Conservation (phyloP, 129 eudicot species). For the Sambucus nigra region DNA sequence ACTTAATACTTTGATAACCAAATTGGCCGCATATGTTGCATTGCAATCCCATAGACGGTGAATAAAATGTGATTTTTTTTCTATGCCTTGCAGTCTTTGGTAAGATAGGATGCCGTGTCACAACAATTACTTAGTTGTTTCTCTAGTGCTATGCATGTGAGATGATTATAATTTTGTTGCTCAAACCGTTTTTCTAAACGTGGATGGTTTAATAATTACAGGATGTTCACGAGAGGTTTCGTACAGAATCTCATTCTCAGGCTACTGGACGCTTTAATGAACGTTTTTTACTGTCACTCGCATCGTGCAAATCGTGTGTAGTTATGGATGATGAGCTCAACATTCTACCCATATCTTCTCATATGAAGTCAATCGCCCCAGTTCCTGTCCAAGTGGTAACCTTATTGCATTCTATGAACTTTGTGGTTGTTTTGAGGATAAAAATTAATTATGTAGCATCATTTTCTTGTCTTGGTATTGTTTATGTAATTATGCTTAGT, state of each 20-base stretch:
- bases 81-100: neutral
- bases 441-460: neutral
- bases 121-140: neutral
- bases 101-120: neutral
- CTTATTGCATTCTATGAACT: constrained; percentile 4
- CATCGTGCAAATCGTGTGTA: constrained; percentile 78
- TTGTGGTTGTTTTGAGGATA: neutral
- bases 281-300: constrained; percentile 78
- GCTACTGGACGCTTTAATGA: constrained; percentile 91
- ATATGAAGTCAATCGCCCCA: constrained; percentile 68
- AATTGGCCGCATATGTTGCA: neutral
- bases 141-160: constrained; percentile 5
- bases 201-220: constrained; percentile 25
- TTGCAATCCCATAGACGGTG: neutral
- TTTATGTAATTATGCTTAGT: neutral
- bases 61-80: neutral
- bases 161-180: neutral
- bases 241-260: constrained; percentile 79
- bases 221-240: constrained; percentile 95
- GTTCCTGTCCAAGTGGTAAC: constrained; percentile 63
- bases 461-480: neutral
- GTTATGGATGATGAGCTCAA: constrained; percentile 95
- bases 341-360: constrained; percentile 87
- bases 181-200: constrained; percentile 6
- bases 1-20: neutral